phyloP scores from a whole-genome alignment of 768 basidiomycete species.

The Russula emetica region DNA sequence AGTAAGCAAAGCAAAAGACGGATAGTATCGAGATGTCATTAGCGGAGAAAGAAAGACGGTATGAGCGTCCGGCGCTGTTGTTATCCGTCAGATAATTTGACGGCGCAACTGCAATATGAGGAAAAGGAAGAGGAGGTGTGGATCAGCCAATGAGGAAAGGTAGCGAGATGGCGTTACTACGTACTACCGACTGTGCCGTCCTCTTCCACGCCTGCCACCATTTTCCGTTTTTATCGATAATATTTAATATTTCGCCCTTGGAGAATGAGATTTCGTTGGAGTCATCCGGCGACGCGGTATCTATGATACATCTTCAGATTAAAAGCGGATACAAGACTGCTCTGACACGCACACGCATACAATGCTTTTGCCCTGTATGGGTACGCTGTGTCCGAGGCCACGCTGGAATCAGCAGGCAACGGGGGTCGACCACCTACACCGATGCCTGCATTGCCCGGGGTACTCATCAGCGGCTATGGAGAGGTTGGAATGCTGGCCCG shows the following conservation, averaged over 20 bases:
- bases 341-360: constrained; percentile 63
- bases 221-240: constrained; percentile 88
- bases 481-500: no score
- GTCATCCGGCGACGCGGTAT: constrained; percentile 90
- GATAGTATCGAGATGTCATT: background rate
- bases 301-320: constrained; percentile 41
- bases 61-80: constrained; percentile 17
- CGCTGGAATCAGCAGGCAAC: constrained; percentile 27
- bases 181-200: constrained; percentile 76
- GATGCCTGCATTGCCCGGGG: constrained; percentile 55
- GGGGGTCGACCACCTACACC: constrained; percentile 46
- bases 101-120: constrained; percentile 58
- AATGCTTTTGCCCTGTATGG: constrained; percentile 81
- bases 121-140: background rate
- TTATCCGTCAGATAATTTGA: constrained; percentile 54
- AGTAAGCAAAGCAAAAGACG: background rate
- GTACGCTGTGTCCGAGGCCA: constrained; percentile 41
- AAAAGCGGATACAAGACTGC: background rate
- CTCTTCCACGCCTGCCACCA: constrained; percentile 85
- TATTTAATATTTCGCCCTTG: constrained; percentile 90
- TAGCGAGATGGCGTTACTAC: constrained; percentile 36
- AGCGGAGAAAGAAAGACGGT: constrained; percentile 1
- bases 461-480: constrained; percentile 63
- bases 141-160: background rate
- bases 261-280: constrained; percentile 92